phyloP scores from a whole-genome alignment of 1,284 basidiomycete genomes.

The Agaricales sp. region DNA sequence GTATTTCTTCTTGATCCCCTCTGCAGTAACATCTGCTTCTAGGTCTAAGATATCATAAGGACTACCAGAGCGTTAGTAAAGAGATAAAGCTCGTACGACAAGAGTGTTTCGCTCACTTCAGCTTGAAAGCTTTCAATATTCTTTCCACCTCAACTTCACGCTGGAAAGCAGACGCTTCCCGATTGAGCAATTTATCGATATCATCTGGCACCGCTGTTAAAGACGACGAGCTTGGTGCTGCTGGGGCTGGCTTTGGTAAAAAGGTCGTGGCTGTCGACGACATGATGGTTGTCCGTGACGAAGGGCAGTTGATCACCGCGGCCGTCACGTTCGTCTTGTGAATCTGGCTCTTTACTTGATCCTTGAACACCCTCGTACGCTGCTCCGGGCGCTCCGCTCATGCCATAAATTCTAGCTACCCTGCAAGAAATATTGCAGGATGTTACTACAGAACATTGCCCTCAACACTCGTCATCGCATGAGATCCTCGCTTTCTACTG shows the following conservation, averaged over 20 bases:
- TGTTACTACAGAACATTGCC: not conserved
- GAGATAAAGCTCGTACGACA: constrained; percentile 7
- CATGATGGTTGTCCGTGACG: constrained; percentile 1
- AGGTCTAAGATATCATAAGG: constrained; percentile 75
- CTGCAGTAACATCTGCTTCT: constrained; percentile 47
- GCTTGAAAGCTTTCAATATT: constrained; percentile 75
- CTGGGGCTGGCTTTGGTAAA: not conserved
- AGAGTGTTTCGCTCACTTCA: constrained; percentile 48
- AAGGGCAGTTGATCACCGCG: not conserved
- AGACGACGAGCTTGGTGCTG: not conserved
- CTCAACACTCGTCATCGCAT: not conserved
- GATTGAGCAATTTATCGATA: constrained; percentile 64
- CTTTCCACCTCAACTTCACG: constrained; percentile 79
- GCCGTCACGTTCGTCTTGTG: not conserved
- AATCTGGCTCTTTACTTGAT: not conserved
- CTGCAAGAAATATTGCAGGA: not conserved
- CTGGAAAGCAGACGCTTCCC: constrained; percentile 76
- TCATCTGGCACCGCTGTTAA: constrained; percentile 21
- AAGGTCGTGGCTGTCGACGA: not conserved
- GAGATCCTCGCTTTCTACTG: not conserved
- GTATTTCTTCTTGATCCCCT: constrained; percentile 74
- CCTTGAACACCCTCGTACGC: not conserved
- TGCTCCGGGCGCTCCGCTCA: not conserved
- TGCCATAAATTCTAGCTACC: not conserved
- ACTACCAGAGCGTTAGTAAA: constrained; percentile 23